Evolutionary conservation across 2,329 filamentous ascomycete species (phyloP).

Genomic region (Tolypocladium ovalisporum): DNA sequence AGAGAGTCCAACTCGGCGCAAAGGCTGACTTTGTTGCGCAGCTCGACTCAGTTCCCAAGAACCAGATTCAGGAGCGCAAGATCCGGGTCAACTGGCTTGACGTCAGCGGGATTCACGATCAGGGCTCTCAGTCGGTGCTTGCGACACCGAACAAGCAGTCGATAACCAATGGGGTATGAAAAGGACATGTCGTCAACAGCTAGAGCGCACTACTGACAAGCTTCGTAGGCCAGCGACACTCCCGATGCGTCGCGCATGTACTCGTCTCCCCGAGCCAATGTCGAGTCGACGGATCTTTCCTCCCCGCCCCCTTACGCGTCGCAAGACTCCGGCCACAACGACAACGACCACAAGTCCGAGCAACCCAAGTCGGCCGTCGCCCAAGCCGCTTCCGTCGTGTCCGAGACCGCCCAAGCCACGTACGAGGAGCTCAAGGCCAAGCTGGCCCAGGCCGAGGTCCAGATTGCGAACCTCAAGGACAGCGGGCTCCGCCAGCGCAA

Average conservation of each 20-base stretch:
- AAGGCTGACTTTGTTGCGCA: constrained; percentile 21
- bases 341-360: constrained; percentile 14
- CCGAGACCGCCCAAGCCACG: constrained; percentile 29
- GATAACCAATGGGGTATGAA: constrained; percentile 29
- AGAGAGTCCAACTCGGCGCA: no score
- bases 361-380: constrained; percentile 17
- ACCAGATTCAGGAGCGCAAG: constrained; percentile 80
- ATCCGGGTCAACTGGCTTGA: constrained; percentile 83
- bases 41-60: constrained; percentile 74
- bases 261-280: constrained; percentile 30
- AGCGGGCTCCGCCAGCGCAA: constrained; percentile 73
- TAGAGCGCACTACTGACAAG: background rate
- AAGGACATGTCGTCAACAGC: background rate
- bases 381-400: constrained; percentile 35
- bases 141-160: constrained; percentile 31
- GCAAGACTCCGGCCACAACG: constrained; percentile 20
- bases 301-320: constrained; percentile 24
- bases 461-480: constrained; percentile 61
- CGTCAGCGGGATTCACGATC: constrained; percentile 35
- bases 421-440: constrained; percentile 59
- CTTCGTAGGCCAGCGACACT: constrained; percentile 24
- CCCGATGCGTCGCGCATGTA: constrained; percentile 33
- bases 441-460: constrained; percentile 63
- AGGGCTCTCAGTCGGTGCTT: constrained; percentile 9
- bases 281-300: constrained; percentile 17